Conservation (phyloP, 352 stramenopile species). For the Globisporangium barbulae region DNA sequence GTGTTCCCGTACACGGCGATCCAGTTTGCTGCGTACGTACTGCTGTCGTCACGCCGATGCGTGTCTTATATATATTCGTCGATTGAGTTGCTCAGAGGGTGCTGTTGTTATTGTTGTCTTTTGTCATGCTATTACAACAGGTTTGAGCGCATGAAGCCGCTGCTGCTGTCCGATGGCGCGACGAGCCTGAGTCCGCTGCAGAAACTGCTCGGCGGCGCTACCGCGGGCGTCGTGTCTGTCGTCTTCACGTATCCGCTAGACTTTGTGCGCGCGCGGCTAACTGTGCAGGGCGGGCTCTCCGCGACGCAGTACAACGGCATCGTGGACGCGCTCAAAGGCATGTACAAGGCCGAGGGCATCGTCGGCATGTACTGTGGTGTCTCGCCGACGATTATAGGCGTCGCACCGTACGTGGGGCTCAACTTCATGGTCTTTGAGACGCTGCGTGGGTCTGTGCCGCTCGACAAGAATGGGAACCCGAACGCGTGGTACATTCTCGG, state of each 20-base stretch:
- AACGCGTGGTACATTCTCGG: slow-evolving; percentile 53
- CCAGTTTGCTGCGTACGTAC: slow-evolving; percentile 54
- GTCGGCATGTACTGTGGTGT: slow-evolving; percentile 59
- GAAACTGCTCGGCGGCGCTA: slow-evolving; percentile 53
- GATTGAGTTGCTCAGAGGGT: background rate
- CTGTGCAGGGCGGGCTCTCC: slow-evolving; percentile 58
- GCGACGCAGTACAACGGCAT: slow-evolving; percentile 65
- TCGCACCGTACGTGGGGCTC: slow-evolving; percentile 70
- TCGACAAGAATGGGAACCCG: slow-evolving; percentile 43
- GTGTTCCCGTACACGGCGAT: slow-evolving; percentile 80
- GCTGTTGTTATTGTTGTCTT: too few relatives aligned
- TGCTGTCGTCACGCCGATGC: background rate
- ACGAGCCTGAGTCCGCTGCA: slow-evolving; percentile 38
- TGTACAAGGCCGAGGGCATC: slow-evolving; percentile 52
- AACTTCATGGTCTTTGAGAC: slow-evolving; percentile 82
- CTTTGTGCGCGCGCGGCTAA: slow-evolving; percentile 67
- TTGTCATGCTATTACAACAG: slow-evolving; percentile 8
- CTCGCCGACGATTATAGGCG: slow-evolving; percentile 57
- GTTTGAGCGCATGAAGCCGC: slow-evolving; percentile 57
- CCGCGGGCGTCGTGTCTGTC: slow-evolving; percentile 69
- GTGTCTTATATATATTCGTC: background rate
- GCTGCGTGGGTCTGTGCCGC: slow-evolving; percentile 39
- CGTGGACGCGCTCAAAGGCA: slow-evolving; percentile 47
- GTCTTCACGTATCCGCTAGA: slow-evolving; percentile 71
- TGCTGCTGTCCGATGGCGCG: slow-evolving; percentile 38